A percentile compares a stretch with the other conserved stretches of the same genome.
These are phyloP conservation scores for Rhododendron molle DNA, from an alignment of 148 eudicot species.

Conservation along the genomic window DNA sequence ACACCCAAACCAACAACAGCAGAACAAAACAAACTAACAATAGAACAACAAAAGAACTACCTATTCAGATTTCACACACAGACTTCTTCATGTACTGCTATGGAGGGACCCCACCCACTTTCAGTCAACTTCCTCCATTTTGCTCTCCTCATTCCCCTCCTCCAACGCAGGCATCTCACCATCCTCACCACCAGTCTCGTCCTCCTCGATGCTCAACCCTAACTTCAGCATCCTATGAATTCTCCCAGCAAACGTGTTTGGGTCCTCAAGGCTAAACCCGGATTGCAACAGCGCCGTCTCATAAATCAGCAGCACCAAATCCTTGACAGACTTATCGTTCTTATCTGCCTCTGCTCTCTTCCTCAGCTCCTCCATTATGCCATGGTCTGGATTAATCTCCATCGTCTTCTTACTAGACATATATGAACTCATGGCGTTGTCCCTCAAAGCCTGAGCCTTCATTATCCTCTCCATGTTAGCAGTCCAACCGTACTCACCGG, in stretches of 20 bases:
- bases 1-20: neutral
- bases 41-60: neutral
- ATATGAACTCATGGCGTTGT: neutral
- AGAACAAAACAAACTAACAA: neutral
- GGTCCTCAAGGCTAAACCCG: conserved; percentile 9
- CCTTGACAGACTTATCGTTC: conserved; percentile 10
- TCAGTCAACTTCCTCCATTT: conserved; percentile 15
- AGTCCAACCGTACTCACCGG: conserved; percentile 14
- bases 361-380: conserved; percentile 14
- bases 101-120: neutral
- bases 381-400: conserved; percentile 15
- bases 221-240: conserved; percentile 14
- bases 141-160: conserved; percentile 6
- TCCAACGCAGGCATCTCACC: conserved; percentile 3
- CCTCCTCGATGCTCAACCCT: conserved; percentile 14
- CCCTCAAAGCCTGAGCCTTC: conserved; percentile 17
- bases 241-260: conserved; percentile 9
- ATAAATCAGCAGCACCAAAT: conserved; percentile 1
- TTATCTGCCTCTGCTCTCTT: conserved; percentile 14
- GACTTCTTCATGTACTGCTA: neutral
- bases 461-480: conserved; percentile 18
- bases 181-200: neutral
- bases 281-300: conserved; percentile 14
- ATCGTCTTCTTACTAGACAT: conserved; percentile 12
- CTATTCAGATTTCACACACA: neutral